Evolutionary conservation across 2,329 filamentous ascomycete genomes (phyloP).

Genomic region (Lasiodiplodia hormozganensis): DNA sequence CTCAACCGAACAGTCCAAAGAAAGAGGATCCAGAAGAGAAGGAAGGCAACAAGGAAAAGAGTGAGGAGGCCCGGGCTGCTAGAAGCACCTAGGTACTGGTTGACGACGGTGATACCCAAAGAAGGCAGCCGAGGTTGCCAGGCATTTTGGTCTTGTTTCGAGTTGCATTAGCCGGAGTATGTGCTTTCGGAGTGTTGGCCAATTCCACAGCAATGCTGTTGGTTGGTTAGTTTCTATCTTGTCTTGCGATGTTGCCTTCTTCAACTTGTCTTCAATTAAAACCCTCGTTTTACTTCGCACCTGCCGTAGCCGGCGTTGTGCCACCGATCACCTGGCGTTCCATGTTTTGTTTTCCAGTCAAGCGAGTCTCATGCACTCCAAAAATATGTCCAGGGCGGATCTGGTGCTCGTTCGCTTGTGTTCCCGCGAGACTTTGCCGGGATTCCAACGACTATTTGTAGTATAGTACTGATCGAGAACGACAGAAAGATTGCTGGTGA

Average conservation of each 20-base stretch:
- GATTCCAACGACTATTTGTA: conserved; percentile 7
- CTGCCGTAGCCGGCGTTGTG: neutral
- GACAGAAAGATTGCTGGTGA: conserved; percentile 3
- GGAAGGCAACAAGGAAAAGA: conserved; percentile 17
- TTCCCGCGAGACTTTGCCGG: neutral
- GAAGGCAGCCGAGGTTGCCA: conserved; percentile 8
- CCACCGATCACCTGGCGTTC: neutral
- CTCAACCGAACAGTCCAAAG: conserved; percentile 18
- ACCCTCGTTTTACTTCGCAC: conserved; percentile 1
- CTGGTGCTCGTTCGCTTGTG: neutral
- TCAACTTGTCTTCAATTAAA: conserved; percentile 20
- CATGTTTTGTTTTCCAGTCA: neutral
- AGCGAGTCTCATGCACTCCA: conserved; percentile 1
- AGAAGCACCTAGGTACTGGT: conserved; percentile 20
- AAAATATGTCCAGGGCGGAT: neutral
- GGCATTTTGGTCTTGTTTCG: conserved; percentile 27
- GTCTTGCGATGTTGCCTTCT: conserved; percentile 17
- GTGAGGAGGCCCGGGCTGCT: conserved; percentile 13
- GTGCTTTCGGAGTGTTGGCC: conserved; percentile 16
- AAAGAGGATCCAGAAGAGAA: conserved; percentile 25
- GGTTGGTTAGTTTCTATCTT: conserved; percentile 21
- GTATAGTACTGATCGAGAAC: conserved; percentile 21
- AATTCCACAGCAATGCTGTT: conserved; percentile 16
- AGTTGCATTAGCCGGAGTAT: conserved; percentile 29
- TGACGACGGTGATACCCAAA: conserved; percentile 29